Conservation (phyloP, 1,139 yeast genomes). For the Taiozyma sp. region DNA sequence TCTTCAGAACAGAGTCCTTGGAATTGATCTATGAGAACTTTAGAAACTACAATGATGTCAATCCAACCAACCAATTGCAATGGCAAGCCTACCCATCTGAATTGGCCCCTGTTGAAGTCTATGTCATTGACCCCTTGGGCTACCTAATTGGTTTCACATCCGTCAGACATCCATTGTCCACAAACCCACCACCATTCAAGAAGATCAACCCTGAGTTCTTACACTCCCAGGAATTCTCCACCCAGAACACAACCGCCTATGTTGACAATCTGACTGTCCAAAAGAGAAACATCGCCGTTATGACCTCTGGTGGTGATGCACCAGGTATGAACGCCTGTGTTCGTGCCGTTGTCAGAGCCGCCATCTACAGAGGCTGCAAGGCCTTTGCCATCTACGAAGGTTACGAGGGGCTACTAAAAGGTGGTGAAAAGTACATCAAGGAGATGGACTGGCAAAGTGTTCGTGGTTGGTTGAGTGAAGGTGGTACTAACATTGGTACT, state of each 20-base stretch:
- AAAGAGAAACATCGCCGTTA: slow-evolving; percentile 74
- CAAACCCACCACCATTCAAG: slow-evolving; percentile 38
- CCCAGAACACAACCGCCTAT: slow-evolving; percentile 10
- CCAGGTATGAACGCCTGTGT: slow-evolving; percentile 98
- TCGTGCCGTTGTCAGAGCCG: slow-evolving; percentile 89
- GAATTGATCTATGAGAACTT: slow-evolving; percentile 24
- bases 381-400: slow-evolving; percentile 96
- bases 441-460: slow-evolving; percentile 91
- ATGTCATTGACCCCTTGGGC: slow-evolving; percentile 66
- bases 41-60: slow-evolving; percentile 16
- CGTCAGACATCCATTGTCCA: slow-evolving; percentile 51
- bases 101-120: slow-evolving; percentile 61
- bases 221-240: neutral
- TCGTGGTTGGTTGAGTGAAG: slow-evolving; percentile 84
- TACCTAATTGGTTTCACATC: slow-evolving; percentile 64
- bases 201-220: slow-evolving; percentile 19
- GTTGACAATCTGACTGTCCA: slow-evolving; percentile 3
- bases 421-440: slow-evolving; percentile 65
- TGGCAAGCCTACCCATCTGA: slow-evolving; percentile 52
- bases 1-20: slow-evolving; percentile 28
- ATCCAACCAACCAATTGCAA: slow-evolving; percentile 9
- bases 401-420: slow-evolving; percentile 87
- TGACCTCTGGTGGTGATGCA: slow-evolving; percentile 99
- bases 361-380: slow-evolving; percentile 85
- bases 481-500: slow-evolving; percentile 96